Evolutionary conservation across 768 basidiomycete genomes (phyloP).

Genomic region (Megacollybia marginata): DNA sequence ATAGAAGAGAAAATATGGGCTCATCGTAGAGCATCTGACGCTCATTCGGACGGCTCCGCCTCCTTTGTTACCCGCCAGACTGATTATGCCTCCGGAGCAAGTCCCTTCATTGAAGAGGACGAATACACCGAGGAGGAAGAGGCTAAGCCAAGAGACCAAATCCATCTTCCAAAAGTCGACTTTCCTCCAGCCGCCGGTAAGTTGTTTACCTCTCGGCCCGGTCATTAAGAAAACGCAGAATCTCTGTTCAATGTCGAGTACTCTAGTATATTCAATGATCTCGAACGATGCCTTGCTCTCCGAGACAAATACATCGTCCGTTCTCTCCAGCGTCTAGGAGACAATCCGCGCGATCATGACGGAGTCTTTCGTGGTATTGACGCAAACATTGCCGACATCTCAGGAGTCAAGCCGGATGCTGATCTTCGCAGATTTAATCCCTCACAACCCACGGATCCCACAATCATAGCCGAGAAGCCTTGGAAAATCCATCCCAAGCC

Average conservation of each 20-base stretch:
- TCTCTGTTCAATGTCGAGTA: background rate
- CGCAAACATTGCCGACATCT: constrained; percentile 54
- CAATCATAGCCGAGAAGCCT: constrained; percentile 31
- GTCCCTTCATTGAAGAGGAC: constrained; percentile 23
- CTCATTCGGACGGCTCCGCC: constrained; percentile 37
- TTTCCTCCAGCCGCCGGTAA: too few relatives aligned
- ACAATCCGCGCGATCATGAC: constrained; percentile 91
- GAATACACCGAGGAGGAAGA: constrained; percentile 13
- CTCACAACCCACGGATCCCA: constrained; percentile 9
- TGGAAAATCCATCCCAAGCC: constrained; percentile 94
- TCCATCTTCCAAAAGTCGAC: too few relatives aligned
- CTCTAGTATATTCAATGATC: constrained; percentile 50
- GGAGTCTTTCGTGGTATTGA: constrained; percentile 63
- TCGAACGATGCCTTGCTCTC: constrained; percentile 81
- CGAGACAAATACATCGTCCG: constrained; percentile 92
- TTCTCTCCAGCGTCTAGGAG: constrained; percentile 88
- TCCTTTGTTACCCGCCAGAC: constrained; percentile 17
- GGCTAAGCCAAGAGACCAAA: too few relatives aligned
- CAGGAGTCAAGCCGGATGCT: constrained; percentile 60
- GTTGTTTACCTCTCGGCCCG: background rate
- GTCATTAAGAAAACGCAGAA: background rate
- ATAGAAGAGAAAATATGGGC: constrained; percentile 71
- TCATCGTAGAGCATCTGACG: constrained; percentile 57
- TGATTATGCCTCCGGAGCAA: constrained; percentile 7
- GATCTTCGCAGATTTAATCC: constrained; percentile 21